These are phyloP conservation scores for Cyclanthera cordifolia DNA, from an alignment of 306 rosid species.

Conservation along the genomic window DNA sequence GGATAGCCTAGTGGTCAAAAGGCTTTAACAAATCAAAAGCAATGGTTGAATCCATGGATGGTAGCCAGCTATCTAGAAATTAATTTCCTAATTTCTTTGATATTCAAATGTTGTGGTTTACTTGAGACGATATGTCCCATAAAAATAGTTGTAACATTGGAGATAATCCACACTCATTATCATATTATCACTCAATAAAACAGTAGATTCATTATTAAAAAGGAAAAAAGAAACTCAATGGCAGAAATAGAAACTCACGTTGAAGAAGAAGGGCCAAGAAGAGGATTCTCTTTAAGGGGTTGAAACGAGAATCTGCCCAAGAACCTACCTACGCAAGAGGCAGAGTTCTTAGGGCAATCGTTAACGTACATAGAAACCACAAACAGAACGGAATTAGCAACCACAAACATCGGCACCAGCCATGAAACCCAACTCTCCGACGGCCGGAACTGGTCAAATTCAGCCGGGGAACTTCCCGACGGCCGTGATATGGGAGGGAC, in stretches of 20 bases:
- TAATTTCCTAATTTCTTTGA: too few relatives aligned
- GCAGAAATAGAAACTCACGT: constrained; percentile 10
- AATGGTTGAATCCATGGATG: too few relatives aligned
- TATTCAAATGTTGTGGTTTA: too few relatives aligned
- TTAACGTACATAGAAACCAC: constrained; percentile 10
- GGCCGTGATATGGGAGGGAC: neutral
- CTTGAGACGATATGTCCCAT: too few relatives aligned
- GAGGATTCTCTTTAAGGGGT: constrained; percentile 18
- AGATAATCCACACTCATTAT: neutral
- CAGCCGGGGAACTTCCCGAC: neutral
- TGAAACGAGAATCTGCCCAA: constrained; percentile 19
- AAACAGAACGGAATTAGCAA: constrained; percentile 6
- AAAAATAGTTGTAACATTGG: neutral
- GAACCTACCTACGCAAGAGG: constrained; percentile 11
- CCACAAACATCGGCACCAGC: constrained; percentile 16
- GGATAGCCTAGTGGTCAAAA: too few relatives aligned
- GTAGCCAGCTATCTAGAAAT: too few relatives aligned
- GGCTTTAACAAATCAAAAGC: too few relatives aligned
- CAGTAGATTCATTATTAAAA: neutral
- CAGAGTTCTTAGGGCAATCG: constrained; percentile 16
- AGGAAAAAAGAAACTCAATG: neutral
- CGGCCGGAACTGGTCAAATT: neutral
- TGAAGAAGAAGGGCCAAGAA: constrained; percentile 16
- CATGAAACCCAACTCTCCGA: constrained; percentile 11
- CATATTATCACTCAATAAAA: neutral